Conservation (phyloP, 805 yeast species). For the Yarrowia sp. region DNA sequence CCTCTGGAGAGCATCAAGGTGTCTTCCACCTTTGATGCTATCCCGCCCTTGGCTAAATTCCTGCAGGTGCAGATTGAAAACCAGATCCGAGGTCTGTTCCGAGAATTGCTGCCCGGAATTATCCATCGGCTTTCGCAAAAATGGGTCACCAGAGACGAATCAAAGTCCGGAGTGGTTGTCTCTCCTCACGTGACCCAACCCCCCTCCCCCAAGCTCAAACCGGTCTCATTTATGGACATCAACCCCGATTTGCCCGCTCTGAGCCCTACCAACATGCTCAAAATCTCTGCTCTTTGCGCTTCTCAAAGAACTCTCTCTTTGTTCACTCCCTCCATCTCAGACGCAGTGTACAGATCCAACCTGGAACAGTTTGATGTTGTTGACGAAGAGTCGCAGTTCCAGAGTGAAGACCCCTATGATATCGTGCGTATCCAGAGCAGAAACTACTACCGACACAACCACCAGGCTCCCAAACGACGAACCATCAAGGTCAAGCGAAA, state of each 20-base stretch:
- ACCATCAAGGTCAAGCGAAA: constrained; percentile 37
- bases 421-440: constrained; percentile 38
- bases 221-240: constrained; percentile 49
- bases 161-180: constrained; percentile 31
- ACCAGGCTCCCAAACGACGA: constrained; percentile 46
- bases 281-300: constrained; percentile 64
- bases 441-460: constrained; percentile 35
- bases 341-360: constrained; percentile 58
- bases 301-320: constrained; percentile 81
- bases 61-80: constrained; percentile 78
- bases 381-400: constrained; percentile 38
- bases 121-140: constrained; percentile 71
- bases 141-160: constrained; percentile 48
- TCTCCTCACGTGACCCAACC: constrained; percentile 23
- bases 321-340: constrained; percentile 56
- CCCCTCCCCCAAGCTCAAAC: constrained; percentile 38
- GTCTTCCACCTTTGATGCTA: constrained; percentile 80
- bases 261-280: constrained; percentile 63
- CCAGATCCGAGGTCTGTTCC: constrained; percentile 73
- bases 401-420: constrained; percentile 37
- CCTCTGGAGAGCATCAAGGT: constrained; percentile 82
- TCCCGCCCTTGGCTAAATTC: constrained; percentile 78
- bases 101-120: constrained; percentile 80
- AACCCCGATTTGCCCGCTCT: constrained; percentile 61
- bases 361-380: constrained; percentile 38